Percentiles rank a stretch among this genome's conserved stretches.
phyloP scores from a whole-genome alignment of 768 basidiomycete genomes.

The Leccinum broughii region DNA sequence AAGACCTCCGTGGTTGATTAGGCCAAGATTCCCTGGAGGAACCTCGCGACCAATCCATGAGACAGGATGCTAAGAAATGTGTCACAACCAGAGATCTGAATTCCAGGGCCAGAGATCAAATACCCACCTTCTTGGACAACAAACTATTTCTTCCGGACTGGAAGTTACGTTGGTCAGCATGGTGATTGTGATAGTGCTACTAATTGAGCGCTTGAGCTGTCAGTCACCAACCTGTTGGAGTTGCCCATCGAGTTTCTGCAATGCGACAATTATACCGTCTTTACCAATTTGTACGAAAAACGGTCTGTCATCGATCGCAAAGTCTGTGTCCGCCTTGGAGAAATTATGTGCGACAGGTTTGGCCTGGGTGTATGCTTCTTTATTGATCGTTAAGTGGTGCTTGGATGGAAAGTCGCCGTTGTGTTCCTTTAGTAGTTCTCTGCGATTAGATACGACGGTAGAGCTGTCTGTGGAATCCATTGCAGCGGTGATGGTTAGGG shows the following conservation, averaged over 20 bases:
- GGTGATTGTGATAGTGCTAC: not conserved
- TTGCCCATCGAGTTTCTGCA: slow-evolving; percentile 68
- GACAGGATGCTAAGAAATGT: slow-evolving; percentile 46
- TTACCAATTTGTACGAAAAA: slow-evolving; percentile 72
- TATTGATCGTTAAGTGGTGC: slow-evolving; percentile 15
- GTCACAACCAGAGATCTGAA: not conserved
- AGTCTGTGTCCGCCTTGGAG: slow-evolving; percentile 52
- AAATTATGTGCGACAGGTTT: slow-evolving; percentile 38
- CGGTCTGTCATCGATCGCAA: slow-evolving; percentile 55
- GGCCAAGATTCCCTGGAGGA: slow-evolving; percentile 66
- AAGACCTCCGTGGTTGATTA: slow-evolving; percentile 80
- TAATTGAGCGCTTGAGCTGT: not conserved
- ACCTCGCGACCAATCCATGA: slow-evolving; percentile 74
- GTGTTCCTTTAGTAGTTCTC: slow-evolving; percentile 22
- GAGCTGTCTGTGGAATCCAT: slow-evolving; percentile 36
- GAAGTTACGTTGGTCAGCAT: slow-evolving; percentile 7
- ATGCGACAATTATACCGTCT: slow-evolving; percentile 65
- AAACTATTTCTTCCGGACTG: slow-evolving; percentile 59
- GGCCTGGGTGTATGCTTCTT: slow-evolving; percentile 10
- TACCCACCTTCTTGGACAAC: slow-evolving; percentile 59
- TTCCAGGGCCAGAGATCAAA: not conserved
- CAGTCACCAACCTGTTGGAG: slow-evolving; percentile 40
- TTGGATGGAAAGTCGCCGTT: slow-evolving; percentile 23
- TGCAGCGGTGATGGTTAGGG: not conserved
- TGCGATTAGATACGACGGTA: slow-evolving; percentile 44